Base-by-base conservation (phyloP, 495 filamentous ascomycete genomes). In the Massariosphaeria phaeospora region DNA sequence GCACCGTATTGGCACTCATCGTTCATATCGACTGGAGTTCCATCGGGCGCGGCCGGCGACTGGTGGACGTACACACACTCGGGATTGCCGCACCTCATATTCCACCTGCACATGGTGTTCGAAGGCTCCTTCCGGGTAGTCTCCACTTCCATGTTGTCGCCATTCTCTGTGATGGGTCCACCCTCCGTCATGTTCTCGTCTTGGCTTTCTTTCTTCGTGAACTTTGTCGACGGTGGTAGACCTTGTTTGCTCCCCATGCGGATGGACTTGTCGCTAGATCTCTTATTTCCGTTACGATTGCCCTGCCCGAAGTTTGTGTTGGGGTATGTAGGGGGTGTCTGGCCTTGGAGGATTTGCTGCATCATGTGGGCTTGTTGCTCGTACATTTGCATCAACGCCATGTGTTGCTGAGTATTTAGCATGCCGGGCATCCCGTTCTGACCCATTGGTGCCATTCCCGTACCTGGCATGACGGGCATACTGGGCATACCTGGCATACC, bases 1-100 rank as follows among this genome's bases (percentile, higher is more conserved):
- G 80, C 88, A 12, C 90, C 93, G 66, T 83, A 96, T 31, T 83
- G 75, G 73, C 93, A 99, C 26, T 75, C 72, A 64, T 96, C 91
- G 30, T 75, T 76, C 48, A 89, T 72, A 67, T 96, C 94, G 44
- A 96, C 72, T 2, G 82, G 76, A n/a, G 76, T 76, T 20, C 85
- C 87, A n/a, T 84, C 84, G 13, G 88, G 86, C 31, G 91, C 90
- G 18, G 86, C 91, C 23, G 93, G 88, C 12, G 91, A 95, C 68
- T 96, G 93, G 64, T 99, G 93, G 23, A 88, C 93, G 67, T 88
- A 97, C 38, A 81, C 83, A 69, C 93, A 99, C 52, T 95, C 89
- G 56, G 81, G 79, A 66, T 94, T 90, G 17, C 83, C 87, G 72
- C 93, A 99, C 43, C 78, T 75, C 27, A 89, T 75, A 70, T 96